Conservation (phyloP, 257 asterid species). For the Solanum bukasovii region DNA sequence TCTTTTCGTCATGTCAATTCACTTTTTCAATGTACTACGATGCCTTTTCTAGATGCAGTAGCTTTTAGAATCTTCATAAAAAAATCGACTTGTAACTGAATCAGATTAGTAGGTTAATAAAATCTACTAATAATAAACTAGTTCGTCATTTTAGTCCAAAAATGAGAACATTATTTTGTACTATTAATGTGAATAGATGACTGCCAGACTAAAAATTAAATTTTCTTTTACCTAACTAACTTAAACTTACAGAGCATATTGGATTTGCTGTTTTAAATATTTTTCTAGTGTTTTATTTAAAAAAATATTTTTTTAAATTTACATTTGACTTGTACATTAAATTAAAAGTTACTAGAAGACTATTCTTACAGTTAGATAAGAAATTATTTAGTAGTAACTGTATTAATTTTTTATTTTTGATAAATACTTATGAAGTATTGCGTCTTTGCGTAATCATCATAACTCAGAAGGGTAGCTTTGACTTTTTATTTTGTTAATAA, state of each 20-base stretch:
- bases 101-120: not conserved
- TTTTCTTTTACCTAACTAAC: not conserved
- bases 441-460: not conserved
- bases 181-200: not conserved
- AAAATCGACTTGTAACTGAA: not conserved
- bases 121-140: not conserved
- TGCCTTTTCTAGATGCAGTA: not conserved
- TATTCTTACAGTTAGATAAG: too few relatives aligned
- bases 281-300: too few relatives aligned
- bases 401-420: too few relatives aligned
- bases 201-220: too few relatives aligned
- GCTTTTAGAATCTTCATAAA: not conserved
- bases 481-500: not conserved
- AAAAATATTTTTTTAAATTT: too few relatives aligned
- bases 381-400: not conserved
- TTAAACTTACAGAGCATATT: not conserved
- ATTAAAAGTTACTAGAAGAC: too few relatives aligned
- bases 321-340: too few relatives aligned
- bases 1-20: conserved; percentile 23
- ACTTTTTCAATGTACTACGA: not conserved
- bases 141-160: not conserved
- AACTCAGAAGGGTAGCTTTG: not conserved
- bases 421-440: not conserved
- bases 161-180: not conserved
- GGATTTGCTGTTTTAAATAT: not conserved